Evolutionary conservation across 75 land plant species (phyloP), one percentile per base, ranked within the genome.

Genomic region (Cupressus sempervirens): DNA sequence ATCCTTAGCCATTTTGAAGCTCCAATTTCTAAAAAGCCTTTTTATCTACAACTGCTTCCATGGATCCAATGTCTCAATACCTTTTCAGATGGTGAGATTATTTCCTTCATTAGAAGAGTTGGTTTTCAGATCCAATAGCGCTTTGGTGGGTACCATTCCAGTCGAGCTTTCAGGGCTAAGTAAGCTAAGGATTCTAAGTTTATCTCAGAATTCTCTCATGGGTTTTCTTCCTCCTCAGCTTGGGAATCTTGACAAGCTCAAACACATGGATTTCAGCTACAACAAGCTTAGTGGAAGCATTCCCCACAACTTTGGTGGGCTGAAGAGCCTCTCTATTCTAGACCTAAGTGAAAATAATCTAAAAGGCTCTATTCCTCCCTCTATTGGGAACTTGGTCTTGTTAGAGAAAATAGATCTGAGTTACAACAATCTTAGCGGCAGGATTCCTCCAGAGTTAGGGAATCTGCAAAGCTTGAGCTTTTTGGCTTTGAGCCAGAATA

Each of bases 241-340:
- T 40, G 95, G 93, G 41, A 70, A 56, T 80, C 80, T 92, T 50
- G 76, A 82, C 10, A 79, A 29, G 34, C 86, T 93, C 34, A 86
- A 90, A 86, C 90, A 87, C 72, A 87, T 93, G 81, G 95, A 93
- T 52, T 84, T 93, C 34, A 92, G 93, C 68, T 88, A 89, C 88
- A 93, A 93, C 72, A 26, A 53, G n/a, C 80, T 89, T 50, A 23
- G 84, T 4, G 88, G 88, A 32, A 40, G 41, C 7, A 40, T 87
- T 50, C 88, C 88, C 20, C 2, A 54, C 20, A 20, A 48, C 2
- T 38, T 56, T 35, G 86, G 89, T 14, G 76, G 54, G 41, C 82
- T 89, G 40, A 46, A 46, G 14, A 72, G 70, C 26, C 84, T 89
- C 30, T 58, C 40, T 26, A 85, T 84, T 62, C 80, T 89, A 1